These are phyloP conservation scores for Candolleomyces aberdarensis DNA, from an alignment of 768 basidiomycete species.

Conservation along the genomic window DNA sequence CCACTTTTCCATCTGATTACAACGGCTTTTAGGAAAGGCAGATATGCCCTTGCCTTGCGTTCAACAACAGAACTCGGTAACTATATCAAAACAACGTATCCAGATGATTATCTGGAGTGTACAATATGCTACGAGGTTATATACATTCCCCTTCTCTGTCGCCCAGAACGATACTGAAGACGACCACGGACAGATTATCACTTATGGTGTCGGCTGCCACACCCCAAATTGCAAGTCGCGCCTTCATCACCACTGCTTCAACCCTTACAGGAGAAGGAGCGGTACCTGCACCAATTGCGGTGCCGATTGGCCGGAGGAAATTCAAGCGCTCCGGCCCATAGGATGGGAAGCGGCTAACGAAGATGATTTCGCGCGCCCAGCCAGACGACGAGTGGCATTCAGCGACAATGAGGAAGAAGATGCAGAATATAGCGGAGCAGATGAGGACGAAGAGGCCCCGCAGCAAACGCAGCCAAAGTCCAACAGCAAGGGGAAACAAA, in stretches of 20 bases:
- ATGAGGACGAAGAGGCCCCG: constrained; percentile 33
- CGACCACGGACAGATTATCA: constrained; percentile 48
- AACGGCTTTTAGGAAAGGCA: constrained; percentile 43
- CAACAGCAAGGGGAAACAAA: constrained; percentile 7
- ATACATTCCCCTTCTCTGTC: constrained; percentile 1
- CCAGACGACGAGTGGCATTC: constrained; percentile 12
- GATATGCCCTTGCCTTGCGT: constrained; percentile 75
- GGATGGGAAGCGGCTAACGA: constrained; percentile 73
- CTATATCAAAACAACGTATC: constrained; percentile 73
- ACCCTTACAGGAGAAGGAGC: constrained; percentile 33
- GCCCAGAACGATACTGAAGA: neutral
- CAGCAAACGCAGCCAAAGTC: constrained; percentile 3
- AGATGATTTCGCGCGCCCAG: constrained; percentile 32
- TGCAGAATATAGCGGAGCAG: constrained; percentile 35
- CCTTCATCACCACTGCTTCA: constrained; percentile 67
- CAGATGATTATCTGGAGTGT: constrained; percentile 70
- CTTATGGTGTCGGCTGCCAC: constrained; percentile 63
- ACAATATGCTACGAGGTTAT: constrained; percentile 68
- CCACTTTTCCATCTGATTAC: neutral
- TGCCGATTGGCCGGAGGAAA: constrained; percentile 56
- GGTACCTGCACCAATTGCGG: constrained; percentile 55
- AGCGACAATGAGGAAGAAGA: constrained; percentile 39
- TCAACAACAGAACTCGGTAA: constrained; percentile 68
- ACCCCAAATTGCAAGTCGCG: constrained; percentile 59
- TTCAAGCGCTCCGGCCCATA: constrained; percentile 47